Base-by-base conservation (phyloP, 139 green algal species). In the Medakamo hakoo region DNA sequence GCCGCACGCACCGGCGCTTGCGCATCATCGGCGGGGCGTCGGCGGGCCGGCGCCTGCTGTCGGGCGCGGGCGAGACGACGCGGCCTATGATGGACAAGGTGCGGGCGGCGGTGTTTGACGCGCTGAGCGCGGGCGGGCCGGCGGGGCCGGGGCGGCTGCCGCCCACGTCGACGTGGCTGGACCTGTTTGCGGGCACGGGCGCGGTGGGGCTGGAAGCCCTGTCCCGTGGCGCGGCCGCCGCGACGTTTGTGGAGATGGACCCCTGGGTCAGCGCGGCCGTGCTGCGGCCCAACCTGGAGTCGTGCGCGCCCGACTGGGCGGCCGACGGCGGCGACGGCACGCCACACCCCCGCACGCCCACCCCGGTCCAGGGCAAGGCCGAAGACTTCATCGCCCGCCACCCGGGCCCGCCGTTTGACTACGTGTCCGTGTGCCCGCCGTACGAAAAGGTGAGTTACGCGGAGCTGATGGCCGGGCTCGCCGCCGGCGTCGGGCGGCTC, bases 21-120 rank as follows among this genome's bases (percentile, higher is more conserved):
- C 70, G 77, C 40, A 83, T 90, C 60, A 75, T 88, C 16, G 57
- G 58, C 19, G 83, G 83, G n/a, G 67, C 30, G 5, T 80, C 82
- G 4, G 69, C 80, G 21, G 72, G 74, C 14, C 61, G 63, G 49
- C 32, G 65, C 27, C 58, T 82, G 3, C 23, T 71, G n/a, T 79
- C 70, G 19, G 26, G 26, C 18, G 3, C 14, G 23, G 68, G 60
- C 31, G 63, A 74, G 28, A 62, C 58, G 55, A 92, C 84, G 14
- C 73, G 86, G 18, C 86, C 86, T 4, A 94, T 94, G 86, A 94
- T 94, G 86, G 86, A 88, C 67, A 89, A 82, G 72, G 83, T 90
- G 24, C 73, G 81, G 2, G 69, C 69, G 18, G 86, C 85, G 20
- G 74, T 90, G 30, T 94, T 94, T 69, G 80, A 77, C 73, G 91